Conservation (phyloP, 176 grass and related monocot genomes). For the Phoenix dactylifera region DNA sequence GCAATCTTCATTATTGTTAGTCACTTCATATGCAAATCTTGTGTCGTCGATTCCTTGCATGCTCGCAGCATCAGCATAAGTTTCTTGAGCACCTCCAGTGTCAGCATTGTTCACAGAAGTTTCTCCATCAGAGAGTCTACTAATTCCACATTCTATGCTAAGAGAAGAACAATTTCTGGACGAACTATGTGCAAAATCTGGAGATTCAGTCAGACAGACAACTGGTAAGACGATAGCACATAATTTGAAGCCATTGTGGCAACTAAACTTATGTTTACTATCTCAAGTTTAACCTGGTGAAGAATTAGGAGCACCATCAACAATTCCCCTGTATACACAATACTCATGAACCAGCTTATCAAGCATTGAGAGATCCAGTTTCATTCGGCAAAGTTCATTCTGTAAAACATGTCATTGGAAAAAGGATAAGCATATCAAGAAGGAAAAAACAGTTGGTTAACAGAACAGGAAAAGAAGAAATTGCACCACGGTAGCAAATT, state of each 20-base stretch:
- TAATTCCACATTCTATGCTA: slow-evolving; percentile 14
- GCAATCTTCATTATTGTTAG: slow-evolving; percentile 52
- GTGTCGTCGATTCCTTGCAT: slow-evolving; percentile 34
- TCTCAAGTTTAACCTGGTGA: slow-evolving; percentile 43
- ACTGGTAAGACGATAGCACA: too few species aligned
- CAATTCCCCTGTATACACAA: slow-evolving; percentile 89
- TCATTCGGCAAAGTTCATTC: slow-evolving; percentile 95
- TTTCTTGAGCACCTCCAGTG: slow-evolving; percentile 39
- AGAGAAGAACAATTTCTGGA: slow-evolving; percentile 10
- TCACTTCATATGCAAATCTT: slow-evolving; percentile 44
- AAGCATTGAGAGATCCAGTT: slow-evolving; percentile 74
- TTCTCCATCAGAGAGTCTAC: slow-evolving; percentile 15
- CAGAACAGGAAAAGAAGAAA: too few species aligned
- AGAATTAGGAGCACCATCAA: slow-evolving; percentile 48
- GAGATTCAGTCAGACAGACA: too few species aligned
- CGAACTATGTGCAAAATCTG: slow-evolving; percentile 12
- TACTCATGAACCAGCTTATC: slow-evolving; percentile 98
- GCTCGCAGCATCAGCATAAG: slow-evolving; percentile 23
- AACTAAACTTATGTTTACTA: slow-evolving; percentile 8
- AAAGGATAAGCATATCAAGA: too few species aligned
- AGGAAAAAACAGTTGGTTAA: too few species aligned
- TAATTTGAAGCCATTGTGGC: neutral
- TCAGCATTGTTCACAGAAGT: slow-evolving; percentile 40
- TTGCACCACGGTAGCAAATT: too few species aligned
- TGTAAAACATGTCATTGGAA: slow-evolving; percentile 21